These are phyloP conservation scores for Blastosporella zonata DNA, from an alignment of 1,284 basidiomycete species.

Conservation along the genomic window DNA sequence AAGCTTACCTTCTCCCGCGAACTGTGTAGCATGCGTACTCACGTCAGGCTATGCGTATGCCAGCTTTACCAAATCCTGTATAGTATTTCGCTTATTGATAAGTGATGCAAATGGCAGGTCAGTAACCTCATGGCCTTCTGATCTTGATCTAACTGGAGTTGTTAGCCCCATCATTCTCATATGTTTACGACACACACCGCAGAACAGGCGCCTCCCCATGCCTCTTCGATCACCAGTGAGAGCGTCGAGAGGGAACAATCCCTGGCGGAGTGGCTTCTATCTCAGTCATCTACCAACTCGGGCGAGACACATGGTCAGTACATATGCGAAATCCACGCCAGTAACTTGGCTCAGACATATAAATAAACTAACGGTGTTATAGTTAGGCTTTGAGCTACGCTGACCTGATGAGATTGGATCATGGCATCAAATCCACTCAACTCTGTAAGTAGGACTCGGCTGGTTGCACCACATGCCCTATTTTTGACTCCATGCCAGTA, in stretches of 20 bases:
- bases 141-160: background rate
- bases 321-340: slow-evolving; percentile 2
- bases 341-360: slow-evolving; percentile 2
- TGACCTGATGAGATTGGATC: slow-evolving; percentile 12
- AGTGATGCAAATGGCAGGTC: slow-evolving; percentile 1
- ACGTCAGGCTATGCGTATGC: background rate
- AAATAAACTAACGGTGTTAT: too few relatives aligned
- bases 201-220: too few relatives aligned
- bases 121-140: slow-evolving; percentile 8
- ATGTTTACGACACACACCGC: background rate
- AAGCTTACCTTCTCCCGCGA: slow-evolving; percentile 17
- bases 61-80: background rate
- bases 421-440: slow-evolving; percentile 4
- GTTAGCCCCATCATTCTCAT: background rate
- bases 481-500: background rate
- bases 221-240: too few relatives aligned
- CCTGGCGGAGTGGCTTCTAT: background rate
- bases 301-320: background rate
- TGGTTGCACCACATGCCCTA: background rate
- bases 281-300: background rate
- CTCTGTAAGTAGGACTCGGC: too few relatives aligned
- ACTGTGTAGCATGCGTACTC: slow-evolving; percentile 2
- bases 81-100: background rate
- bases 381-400: slow-evolving; percentile 6
- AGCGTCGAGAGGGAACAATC: too few relatives aligned